A percentile compares a stretch with the other conserved stretches of the same genome.
Evolutionary conservation across 2,329 filamentous ascomycete genomes (phyloP).

Genomic region (Berkeleyomyces basicola): DNA sequence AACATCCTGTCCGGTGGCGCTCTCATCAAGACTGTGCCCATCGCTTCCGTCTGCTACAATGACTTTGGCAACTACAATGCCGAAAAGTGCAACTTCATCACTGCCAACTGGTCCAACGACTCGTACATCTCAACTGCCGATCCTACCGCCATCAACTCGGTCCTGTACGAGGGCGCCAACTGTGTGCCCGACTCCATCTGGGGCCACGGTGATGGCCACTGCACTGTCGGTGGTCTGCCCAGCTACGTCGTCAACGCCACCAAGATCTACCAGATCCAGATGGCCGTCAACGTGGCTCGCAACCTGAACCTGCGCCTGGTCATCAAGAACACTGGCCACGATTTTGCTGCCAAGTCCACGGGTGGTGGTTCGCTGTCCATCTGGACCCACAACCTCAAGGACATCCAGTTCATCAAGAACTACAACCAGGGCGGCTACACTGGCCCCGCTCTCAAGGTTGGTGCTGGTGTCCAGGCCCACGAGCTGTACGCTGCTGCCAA

Average conservation of each 20-base stretch:
- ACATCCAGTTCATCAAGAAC: constrained; percentile 25
- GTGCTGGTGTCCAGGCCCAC: constrained; percentile 33
- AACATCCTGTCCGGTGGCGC: constrained; percentile 19
- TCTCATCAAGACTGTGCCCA: constrained; percentile 21
- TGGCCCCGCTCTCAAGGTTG: constrained; percentile 36
- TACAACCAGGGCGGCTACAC: constrained; percentile 27
- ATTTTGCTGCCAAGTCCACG: constrained; percentile 27
- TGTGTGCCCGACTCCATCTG: constrained; percentile 10
- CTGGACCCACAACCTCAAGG: constrained; percentile 26
- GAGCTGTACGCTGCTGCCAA: constrained; percentile 27
- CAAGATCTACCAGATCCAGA: constrained; percentile 29
- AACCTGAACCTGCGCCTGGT: constrained; percentile 32
- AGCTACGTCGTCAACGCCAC: constrained; percentile 26
- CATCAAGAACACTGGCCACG: constrained; percentile 36
- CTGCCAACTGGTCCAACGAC: constrained; percentile 15
- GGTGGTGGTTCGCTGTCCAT: constrained; percentile 25
- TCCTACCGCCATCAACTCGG: constrained; percentile 17
- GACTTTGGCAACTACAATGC: constrained; percentile 16
- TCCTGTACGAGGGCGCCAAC: constrained; percentile 14
- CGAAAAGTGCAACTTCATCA: constrained; percentile 19
- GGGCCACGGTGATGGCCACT: constrained; percentile 19
- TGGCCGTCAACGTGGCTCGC: constrained; percentile 30
- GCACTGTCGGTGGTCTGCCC: constrained; percentile 27
- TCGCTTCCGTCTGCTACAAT: constrained; percentile 20
- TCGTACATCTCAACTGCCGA: constrained; percentile 11